Evolutionary conservation across 2,329 filamentous ascomycete species (phyloP).

Genomic region (Ophiostoma quercus): DNA sequence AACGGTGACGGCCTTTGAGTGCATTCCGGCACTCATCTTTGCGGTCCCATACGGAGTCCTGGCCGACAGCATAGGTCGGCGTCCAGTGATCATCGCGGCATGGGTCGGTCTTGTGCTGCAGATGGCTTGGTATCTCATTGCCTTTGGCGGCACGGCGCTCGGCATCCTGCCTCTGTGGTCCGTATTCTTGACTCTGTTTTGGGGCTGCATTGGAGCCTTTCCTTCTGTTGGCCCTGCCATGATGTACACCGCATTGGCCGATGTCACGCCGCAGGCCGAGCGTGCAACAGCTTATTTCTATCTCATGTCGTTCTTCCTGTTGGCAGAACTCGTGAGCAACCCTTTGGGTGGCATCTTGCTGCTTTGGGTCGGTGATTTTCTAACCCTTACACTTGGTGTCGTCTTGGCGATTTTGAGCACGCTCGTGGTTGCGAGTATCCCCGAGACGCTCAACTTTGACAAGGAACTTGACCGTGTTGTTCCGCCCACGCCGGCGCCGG

Average conservation of each 20-base stretch:
- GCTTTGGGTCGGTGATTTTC: conserved; percentile 36
- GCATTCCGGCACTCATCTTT: conserved; percentile 40
- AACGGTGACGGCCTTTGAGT: conserved; percentile 42
- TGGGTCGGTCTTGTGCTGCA: conserved; percentile 28
- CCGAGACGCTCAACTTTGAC: conserved; percentile 41
- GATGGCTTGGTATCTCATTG: conserved; percentile 27
- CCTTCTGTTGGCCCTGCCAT: conserved; percentile 39
- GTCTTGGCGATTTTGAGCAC: conserved; percentile 32
- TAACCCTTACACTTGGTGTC: conserved; percentile 37
- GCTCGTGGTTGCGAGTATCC: conserved; percentile 35
- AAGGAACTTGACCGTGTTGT: conserved; percentile 11
- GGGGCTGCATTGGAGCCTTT: conserved; percentile 42
- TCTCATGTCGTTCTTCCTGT: conserved; percentile 36
- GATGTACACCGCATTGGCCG: conserved; percentile 44
- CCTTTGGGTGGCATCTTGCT: conserved; percentile 42
- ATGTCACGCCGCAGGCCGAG: conserved; percentile 38
- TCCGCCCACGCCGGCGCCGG: conserved; percentile 26
- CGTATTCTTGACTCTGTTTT: conserved; percentile 34
- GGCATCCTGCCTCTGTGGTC: conserved; percentile 40
- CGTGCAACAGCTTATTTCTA: conserved; percentile 41
- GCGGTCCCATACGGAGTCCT: conserved; percentile 45
- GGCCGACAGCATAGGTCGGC: conserved; percentile 44
- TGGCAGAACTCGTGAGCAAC: conserved; percentile 38
- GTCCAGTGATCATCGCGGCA: conserved; percentile 38
- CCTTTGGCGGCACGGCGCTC: conserved; percentile 32